A percentile compares a stretch with the other conserved stretches of the same genome.
phyloP scores from a whole-genome alignment of 2,329 filamentous ascomycete genomes.

The Monilinia fructigena region DNA sequence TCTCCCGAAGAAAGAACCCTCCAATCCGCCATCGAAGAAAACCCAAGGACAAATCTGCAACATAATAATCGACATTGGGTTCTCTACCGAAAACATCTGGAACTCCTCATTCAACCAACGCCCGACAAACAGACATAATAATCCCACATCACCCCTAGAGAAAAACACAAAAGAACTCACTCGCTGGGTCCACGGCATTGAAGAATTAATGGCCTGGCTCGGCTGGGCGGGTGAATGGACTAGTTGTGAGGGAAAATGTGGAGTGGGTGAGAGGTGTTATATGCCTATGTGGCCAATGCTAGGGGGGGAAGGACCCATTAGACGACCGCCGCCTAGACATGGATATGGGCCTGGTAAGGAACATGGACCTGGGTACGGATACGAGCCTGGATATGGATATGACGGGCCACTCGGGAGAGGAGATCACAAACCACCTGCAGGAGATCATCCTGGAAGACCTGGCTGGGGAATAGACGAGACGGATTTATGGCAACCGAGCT shows the following conservation, averaged over 20 bases:
- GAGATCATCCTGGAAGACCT: conserved; percentile 1
- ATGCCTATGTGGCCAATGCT: conserved; percentile 53
- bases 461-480: conserved; percentile 29
- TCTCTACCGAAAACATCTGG: conserved; percentile 46
- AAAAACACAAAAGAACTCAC: conserved; percentile 34
- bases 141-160: background rate
- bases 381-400: conserved; percentile 22
- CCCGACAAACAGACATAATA: background rate
- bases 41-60: conserved; percentile 45
- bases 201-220: conserved; percentile 50
- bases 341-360: conserved; percentile 13
- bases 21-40: conserved; percentile 45
- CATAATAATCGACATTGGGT: conserved; percentile 45
- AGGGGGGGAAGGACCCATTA: conserved; percentile 9
- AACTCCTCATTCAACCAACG: conserved; percentile 27
- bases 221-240: conserved; percentile 51
- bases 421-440: background rate
- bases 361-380: conserved; percentile 8
- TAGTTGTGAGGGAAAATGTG: conserved; percentile 45
- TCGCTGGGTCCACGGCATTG: conserved; percentile 34
- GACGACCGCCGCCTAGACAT: background rate
- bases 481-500: conserved; percentile 35
- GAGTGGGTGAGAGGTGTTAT: conserved; percentile 47
- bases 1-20: conserved; percentile 43
- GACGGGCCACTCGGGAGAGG: conserved; percentile 23